Evolutionary conservation across 352 stramenopile genomes (phyloP), one percentile per base, ranked within the genome.

Genomic region (Globisporangium acanthophoron): DNA sequence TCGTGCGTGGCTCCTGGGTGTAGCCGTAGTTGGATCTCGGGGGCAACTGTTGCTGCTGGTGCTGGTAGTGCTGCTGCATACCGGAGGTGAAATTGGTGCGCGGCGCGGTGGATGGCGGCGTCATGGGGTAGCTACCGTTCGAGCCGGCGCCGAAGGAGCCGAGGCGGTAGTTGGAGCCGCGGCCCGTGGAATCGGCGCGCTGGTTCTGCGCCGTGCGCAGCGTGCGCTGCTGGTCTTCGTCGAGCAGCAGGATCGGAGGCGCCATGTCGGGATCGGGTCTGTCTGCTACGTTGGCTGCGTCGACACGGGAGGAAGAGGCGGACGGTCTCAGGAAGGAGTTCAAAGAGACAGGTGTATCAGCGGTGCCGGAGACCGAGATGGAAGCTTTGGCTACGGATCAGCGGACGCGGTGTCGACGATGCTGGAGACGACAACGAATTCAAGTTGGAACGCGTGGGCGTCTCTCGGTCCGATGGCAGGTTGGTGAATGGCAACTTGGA

Each of bases 171-270:
- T 21, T 41, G 0, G 51, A 45, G n/a, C 51, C 51, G n/a, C 37
- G 39, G 47, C 47, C 53, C 3, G 13, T 41, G 47, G 67, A 75
- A 18, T 49, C 56, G 24, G 64, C 54, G 9, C 58, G 61, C 1
- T 54, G 59, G 1, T 12, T 6, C 1, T 20, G 48, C 7, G 57
- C 52, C 27, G 21, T 21, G 8, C 58, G 69, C n/a, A 88, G 60
- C 56, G 60, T 54, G 24, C 66, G 75, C 67, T 84, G 72, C 70
- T 85, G 72, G 29, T 88, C 68, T 20, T 87, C 74, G 35, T 88
- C 74, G 21, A 87, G 66, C 13, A 87, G 54, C 24, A 85, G 48
- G 58, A 88, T 55, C 20, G 59, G 52, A 27, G 21, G 33, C 29
- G 57, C 45, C 54, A 48, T 40, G 33, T 33, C 31, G 18, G 9